Base-by-base conservation (phyloP, 1,139 yeast species). In the Saccharomyces pastorianus region DNA sequence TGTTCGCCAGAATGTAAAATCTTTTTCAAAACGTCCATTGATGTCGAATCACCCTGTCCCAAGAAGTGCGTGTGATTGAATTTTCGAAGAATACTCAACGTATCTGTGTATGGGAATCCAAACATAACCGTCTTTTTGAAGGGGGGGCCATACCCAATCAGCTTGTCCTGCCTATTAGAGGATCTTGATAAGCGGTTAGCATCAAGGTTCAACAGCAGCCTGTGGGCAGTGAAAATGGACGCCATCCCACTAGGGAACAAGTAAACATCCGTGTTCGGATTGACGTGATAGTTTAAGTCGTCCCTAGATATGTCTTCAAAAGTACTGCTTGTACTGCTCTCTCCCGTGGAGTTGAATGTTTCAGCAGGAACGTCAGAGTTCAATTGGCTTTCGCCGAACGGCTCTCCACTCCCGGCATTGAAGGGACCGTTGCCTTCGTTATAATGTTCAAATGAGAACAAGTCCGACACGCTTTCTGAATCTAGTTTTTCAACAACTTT, bases 21-120 rank as follows among this genome's bases (percentile, higher is more conserved):
- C 13, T 64, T 62, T 65, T 89, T 95, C 47, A 93, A 72, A 52
- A 81, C 81, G 48, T 77, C 81, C 61, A 93, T 73, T 2, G 95
- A 85, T 13, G 74, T 76, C 57, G 83, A 87, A 63, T 88, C 95
- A 11, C 96, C 97, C 58, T 81, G 74, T 1, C 97, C 97, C 59
- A 84, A 82, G 69, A 90, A 91, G 61, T 84, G 83, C 44, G 84
- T 86, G 6, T 96, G 90, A 17, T 98, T 98, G 77, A 91, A 93
- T 68, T 90, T 91, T 64, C 80, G 78, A 63, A 93, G 76, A 57
- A 93, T 85, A 63, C 88, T 89, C 56, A 89, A 75, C 0, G 98
- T 91, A 67, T 93, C 99, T 29, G 88, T 95, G 68, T 91, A 93
- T 5, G 98, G 96, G 71, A 91, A 90, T 0, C 99, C 98, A 71